Evolutionary conservation across 75 land plant species (phyloP).

Genomic region (Cupressus sempervirens): DNA sequence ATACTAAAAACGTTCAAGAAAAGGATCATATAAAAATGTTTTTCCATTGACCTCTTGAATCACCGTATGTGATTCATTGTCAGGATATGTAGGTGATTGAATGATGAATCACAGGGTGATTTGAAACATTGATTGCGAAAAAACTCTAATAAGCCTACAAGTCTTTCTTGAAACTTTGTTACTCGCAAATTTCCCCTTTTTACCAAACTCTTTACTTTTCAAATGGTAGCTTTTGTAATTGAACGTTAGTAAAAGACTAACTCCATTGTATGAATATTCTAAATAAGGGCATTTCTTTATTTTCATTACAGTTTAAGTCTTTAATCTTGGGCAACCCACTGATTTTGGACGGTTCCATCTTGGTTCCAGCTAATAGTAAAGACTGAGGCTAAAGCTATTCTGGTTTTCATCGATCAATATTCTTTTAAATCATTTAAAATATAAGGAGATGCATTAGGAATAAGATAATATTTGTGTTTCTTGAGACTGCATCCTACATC

Average conservation of each 20-base stretch:
- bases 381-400: not conserved
- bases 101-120: not conserved
- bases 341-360: not conserved
- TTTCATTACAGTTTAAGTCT: not conserved
- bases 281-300: not conserved
- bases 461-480: not conserved
- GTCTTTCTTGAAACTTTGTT: not conserved
- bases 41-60: not conserved
- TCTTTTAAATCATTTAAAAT: not conserved
- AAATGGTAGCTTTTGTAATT: not conserved
- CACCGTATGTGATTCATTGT: not conserved
- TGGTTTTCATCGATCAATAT: not conserved
- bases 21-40: not conserved
- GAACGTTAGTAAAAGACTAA: not conserved
- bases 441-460: not conserved
- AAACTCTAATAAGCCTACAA: not conserved
- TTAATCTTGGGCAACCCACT: not conserved
- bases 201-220: not conserved
- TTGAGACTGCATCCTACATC: conserved; percentile 3
- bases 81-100: not conserved
- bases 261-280: not conserved
- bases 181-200: not conserved
- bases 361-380: not conserved
- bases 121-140: not conserved
- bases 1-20: not conserved